Conservation (phyloP, 441 rosid genomes). For the Metrosideros polymorpha region DNA sequence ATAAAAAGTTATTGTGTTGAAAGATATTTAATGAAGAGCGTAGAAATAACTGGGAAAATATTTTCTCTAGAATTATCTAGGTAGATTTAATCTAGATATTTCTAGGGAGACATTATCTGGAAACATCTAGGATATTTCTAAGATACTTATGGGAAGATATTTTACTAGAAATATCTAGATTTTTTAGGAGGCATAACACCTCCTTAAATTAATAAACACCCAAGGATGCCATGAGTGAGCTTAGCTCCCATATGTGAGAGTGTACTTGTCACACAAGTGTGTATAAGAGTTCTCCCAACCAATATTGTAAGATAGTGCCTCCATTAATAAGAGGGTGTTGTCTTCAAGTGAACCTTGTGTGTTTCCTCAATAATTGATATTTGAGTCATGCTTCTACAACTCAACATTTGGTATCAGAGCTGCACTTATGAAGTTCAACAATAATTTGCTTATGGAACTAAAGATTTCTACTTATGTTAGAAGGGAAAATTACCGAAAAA, state of each 20-base stretch:
- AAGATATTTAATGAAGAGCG: neutral
- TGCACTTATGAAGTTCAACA: neutral
- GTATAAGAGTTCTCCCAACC: too few relatives aligned
- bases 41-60: neutral
- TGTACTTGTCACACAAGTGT: neutral
- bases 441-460: neutral
- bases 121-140: too few relatives aligned
- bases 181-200: neutral
- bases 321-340: too few relatives aligned
- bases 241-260: neutral
- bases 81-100: too few relatives aligned
- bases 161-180: too few relatives aligned
- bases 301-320: neutral
- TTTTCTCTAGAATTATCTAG: neutral
- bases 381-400: neutral
- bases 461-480: neutral
- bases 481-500: too few relatives aligned
- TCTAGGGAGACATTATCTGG: neutral
- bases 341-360: neutral
- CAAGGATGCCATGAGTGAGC: neutral
- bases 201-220: neutral
- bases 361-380: neutral
- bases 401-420: neutral
- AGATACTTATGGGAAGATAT: too few relatives aligned
- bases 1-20: neutral